Percentiles rank a stretch among this genome's conserved stretches.
These are phyloP conservation scores for Monosporascus sp. DNA, from an alignment of 2,329 filamentous ascomycete species.

Conservation along the genomic window DNA sequence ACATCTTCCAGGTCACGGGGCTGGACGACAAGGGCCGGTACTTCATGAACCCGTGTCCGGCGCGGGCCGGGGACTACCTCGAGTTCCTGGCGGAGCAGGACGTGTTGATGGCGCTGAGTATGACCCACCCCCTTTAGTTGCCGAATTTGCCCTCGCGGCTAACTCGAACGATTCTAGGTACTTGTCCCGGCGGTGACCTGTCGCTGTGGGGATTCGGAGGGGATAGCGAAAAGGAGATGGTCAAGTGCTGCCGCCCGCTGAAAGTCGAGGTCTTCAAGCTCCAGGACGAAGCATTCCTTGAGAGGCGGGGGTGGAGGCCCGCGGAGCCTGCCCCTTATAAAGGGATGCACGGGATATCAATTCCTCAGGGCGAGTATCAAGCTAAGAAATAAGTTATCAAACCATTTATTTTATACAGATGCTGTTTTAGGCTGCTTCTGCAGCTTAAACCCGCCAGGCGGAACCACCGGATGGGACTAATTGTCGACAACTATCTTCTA, in stretches of 20 bases:
- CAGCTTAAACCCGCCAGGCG: not conserved
- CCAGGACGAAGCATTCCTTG: slow-evolving; percentile 45
- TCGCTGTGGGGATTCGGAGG: slow-evolving; percentile 77
- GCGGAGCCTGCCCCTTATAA: slow-evolving; percentile 56
- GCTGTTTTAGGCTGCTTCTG: not conserved
- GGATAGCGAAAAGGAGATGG: slow-evolving; percentile 62
- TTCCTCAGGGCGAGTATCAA: slow-evolving; percentile 25
- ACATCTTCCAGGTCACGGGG: slow-evolving; percentile 81
- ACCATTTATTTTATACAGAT: not conserved
- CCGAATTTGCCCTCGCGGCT: slow-evolving; percentile 24
- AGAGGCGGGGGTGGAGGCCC: slow-evolving; percentile 54
- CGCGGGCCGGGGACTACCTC: slow-evolving; percentile 52
- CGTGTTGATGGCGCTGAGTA: slow-evolving; percentile 56
- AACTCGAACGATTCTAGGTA: slow-evolving; percentile 47
- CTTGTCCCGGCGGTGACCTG: slow-evolving; percentile 76
- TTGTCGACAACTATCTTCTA: too few species aligned
- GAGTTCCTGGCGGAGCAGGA: slow-evolving; percentile 80
- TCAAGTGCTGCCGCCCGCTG: slow-evolving; percentile 66
- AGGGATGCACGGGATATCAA: slow-evolving; percentile 59
- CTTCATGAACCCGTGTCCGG: slow-evolving; percentile 65
- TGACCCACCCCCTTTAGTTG: slow-evolving; percentile 11
- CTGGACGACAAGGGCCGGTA: slow-evolving; percentile 67
- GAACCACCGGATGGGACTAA: too few species aligned
- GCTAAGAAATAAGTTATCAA: not conserved
- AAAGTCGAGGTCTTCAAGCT: slow-evolving; percentile 68